A percentile compares a stretch with the other conserved stretches of the same genome.
Conservation (phyloP, 1,284 basidiomycete species). For the Austroboletus olivaceoglutinosus region DNA sequence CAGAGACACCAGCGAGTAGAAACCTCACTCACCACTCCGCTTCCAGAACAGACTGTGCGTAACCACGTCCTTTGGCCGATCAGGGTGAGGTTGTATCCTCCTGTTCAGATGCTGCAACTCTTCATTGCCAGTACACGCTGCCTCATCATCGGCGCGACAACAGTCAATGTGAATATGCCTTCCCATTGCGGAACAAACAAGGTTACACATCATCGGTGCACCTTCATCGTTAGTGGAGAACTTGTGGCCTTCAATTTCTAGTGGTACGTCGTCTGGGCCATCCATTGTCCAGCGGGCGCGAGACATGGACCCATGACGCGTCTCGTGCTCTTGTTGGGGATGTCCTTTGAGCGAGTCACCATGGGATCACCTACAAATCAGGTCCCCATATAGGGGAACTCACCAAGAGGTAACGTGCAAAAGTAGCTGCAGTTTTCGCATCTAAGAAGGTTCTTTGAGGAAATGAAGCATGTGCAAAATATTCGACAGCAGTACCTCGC, state of each 20-base stretch:
- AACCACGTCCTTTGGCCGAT: slow-evolving; percentile 50
- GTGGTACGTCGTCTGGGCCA: slow-evolving; percentile 40
- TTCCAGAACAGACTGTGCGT: slow-evolving; percentile 58
- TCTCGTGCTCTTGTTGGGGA: slow-evolving; percentile 58
- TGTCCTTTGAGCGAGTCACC: slow-evolving; percentile 48
- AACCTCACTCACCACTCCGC: slow-evolving; percentile 41
- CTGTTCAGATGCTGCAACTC: slow-evolving; percentile 48
- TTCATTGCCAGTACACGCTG: slow-evolving; percentile 37
- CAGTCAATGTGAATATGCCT: slow-evolving; percentile 57
- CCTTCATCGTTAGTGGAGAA: slow-evolving; percentile 59
- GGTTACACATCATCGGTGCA: slow-evolving; percentile 62
- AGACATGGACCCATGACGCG: slow-evolving; percentile 63
- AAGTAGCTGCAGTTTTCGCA: slow-evolving; percentile 58
- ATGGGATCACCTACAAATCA: background rate
- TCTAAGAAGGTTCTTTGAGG: slow-evolving; percentile 27
- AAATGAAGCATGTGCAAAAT: background rate
- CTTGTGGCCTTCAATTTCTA: slow-evolving; percentile 55
- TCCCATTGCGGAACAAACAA: slow-evolving; percentile 54
- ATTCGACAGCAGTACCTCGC: slow-evolving; percentile 32
- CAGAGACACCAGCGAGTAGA: background rate
- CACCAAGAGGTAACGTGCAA: slow-evolving; percentile 57
- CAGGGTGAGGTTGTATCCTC: slow-evolving; percentile 45
- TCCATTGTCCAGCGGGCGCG: slow-evolving; percentile 55
- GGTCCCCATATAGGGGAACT: background rate
- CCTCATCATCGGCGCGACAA: slow-evolving; percentile 43